Conservation (phyloP, 164 flowering plant genomes). For the Tinospora cordifolia region DNA sequence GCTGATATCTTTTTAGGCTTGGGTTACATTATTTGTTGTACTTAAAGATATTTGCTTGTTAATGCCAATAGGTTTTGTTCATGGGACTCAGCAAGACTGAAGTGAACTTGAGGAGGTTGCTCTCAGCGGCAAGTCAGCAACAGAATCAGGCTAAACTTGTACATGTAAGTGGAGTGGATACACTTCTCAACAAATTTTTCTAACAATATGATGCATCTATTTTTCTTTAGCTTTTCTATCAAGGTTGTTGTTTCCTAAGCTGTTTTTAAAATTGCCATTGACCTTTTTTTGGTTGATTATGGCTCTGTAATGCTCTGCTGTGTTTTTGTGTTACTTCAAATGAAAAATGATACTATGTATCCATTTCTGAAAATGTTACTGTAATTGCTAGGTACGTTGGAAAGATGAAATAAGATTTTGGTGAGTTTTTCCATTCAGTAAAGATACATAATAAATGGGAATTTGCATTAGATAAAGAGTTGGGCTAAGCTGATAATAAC, state of each 20-base stretch:
- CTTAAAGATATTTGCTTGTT: neutral
- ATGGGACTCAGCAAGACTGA: conserved; percentile 74
- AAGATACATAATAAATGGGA: neutral
- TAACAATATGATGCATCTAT: neutral
- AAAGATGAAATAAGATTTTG: neutral
- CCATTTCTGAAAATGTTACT: neutral
- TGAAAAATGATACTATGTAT: neutral
- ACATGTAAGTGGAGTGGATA: conserved; percentile 47
- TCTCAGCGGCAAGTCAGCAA: conserved; percentile 71
- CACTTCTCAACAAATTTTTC: neutral
- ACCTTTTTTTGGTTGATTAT: neutral
- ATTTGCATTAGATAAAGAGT: too few relatives aligned
- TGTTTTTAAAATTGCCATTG: too few relatives aligned
- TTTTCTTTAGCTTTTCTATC: neutral
- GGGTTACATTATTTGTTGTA: neutral
- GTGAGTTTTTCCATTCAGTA: neutral
- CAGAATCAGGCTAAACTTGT: conserved; percentile 73
- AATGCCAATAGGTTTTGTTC: neutral
- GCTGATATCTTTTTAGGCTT: too few relatives aligned
- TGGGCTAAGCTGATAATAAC: too few relatives aligned
- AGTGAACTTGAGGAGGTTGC: conserved; percentile 73
- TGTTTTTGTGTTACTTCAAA: neutral
- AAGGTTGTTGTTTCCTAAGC: too few relatives aligned
- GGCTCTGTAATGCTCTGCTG: neutral
- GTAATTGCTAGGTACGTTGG: neutral